These are phyloP conservation scores for Moricandia arvensis DNA, from an alignment of 345 rosid species.

Conservation along the genomic window DNA sequence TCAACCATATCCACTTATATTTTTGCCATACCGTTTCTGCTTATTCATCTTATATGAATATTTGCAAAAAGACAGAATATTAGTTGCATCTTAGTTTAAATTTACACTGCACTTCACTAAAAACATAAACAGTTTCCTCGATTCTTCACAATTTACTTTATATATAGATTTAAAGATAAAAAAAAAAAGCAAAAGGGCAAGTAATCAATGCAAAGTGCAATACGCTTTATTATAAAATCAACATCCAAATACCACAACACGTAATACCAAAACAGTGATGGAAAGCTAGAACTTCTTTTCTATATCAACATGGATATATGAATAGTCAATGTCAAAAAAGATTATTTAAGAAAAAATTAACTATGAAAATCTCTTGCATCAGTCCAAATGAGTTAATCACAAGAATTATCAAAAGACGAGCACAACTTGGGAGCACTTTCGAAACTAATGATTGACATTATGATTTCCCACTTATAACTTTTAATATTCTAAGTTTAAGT, in stretches of 20 bases:
- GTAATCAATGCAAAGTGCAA: slow-evolving; percentile 12
- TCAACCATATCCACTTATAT: not conserved
- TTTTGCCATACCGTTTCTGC: not conserved
- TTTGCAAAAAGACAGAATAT: not conserved
- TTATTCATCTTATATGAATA: not conserved
- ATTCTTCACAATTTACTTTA: not conserved
- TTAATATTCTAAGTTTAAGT: not conserved
- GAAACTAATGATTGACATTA: slow-evolving; percentile 37
- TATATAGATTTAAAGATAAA: not conserved
- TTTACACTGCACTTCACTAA: not conserved
- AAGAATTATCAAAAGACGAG: slow-evolving; percentile 12
- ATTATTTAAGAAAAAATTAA: not conserved
- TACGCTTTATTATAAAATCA: slow-evolving; percentile 10
- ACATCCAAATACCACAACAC: slow-evolving; percentile 26
- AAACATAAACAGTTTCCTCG: not conserved
- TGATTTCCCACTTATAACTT: slow-evolving; percentile 24
- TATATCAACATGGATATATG: slow-evolving; percentile 29
- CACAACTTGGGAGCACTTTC: slow-evolving; percentile 32
- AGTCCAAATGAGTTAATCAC: slow-evolving; percentile 35
- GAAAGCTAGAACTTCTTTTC: slow-evolving; percentile 27
- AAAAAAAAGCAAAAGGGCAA: not conserved
- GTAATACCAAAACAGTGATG: slow-evolving; percentile 27
- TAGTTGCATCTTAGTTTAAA: not conserved
- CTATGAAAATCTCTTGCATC: slow-evolving; percentile 14
- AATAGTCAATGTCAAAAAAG: slow-evolving; percentile 29